phyloP scores from a whole-genome alignment of 1,284 basidiomycete species.

The Ustilago cynodontis region DNA sequence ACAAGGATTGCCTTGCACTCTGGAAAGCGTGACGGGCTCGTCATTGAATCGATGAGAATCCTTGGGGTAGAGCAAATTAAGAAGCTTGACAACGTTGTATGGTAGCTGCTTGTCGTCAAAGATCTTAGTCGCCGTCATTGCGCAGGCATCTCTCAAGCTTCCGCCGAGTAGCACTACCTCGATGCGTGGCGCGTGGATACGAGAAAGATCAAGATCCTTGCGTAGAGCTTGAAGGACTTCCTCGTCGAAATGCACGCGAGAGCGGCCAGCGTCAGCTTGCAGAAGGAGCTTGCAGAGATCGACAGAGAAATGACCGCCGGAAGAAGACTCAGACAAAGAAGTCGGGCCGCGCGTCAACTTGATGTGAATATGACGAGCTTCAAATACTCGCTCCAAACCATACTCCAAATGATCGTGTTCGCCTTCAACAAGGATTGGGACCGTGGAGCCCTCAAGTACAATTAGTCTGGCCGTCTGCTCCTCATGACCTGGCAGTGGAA shows the following conservation, averaged over 20 bases:
- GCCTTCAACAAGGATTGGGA: constrained; percentile 6
- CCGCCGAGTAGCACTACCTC: constrained; percentile 27
- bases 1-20: constrained; percentile 42
- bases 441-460: background rate
- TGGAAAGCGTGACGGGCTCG: constrained; percentile 46
- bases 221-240: constrained; percentile 3
- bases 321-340: background rate
- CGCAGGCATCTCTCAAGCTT: constrained; percentile 13
- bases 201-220: constrained; percentile 11
- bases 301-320: background rate
- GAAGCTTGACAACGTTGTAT: constrained; percentile 18
- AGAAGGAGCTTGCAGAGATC: constrained; percentile 14
- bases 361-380: constrained; percentile 15
- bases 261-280: constrained; percentile 23
- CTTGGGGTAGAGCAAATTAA: constrained; percentile 26
- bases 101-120: constrained; percentile 8
- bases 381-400: background rate
- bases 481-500: background rate
- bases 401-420: constrained; percentile 1
- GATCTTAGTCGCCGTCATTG: background rate
- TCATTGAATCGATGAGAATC: constrained; percentile 32
- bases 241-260: constrained; percentile 16
- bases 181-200: constrained; percentile 18
- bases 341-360: background rate
- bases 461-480: background rate